Conservation (phyloP, 148 eudicot species). For the Rhododendron molle region DNA sequence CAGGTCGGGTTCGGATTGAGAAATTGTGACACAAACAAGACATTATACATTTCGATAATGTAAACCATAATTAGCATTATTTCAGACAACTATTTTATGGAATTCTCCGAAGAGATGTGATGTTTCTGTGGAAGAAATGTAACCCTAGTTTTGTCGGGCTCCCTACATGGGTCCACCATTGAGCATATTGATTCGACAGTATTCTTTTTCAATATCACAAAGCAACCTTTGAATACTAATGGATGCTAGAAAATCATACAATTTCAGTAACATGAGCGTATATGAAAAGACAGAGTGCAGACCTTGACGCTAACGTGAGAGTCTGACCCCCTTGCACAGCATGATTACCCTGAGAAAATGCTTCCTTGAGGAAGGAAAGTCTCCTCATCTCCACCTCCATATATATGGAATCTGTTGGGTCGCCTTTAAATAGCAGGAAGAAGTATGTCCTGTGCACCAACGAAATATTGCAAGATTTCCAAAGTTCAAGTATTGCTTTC, state of each 20-base stretch:
- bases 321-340: slow-evolving; percentile 51
- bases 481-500: slow-evolving; percentile 66
- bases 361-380: slow-evolving; percentile 77
- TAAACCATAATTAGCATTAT: neutral
- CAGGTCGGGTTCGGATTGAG: too few relatives aligned
- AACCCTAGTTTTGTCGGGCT: neutral
- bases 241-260: neutral
- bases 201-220: neutral
- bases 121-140: neutral
- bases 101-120: neutral
- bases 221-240: neutral
- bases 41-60: neutral
- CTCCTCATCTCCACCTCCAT: slow-evolving; percentile 92
- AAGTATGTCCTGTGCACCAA: slow-evolving; percentile 93
- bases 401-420: slow-evolving; percentile 85
- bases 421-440: slow-evolving; percentile 78
- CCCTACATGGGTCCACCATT: neutral
- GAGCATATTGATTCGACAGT: neutral
- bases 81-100: neutral
- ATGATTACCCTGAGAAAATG: slow-evolving; percentile 44
- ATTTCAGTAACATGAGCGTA: neutral
- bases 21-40: too few relatives aligned
- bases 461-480: slow-evolving; percentile 78
- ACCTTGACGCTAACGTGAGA: slow-evolving; percentile 73
- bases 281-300: neutral